Evolutionary conservation across 129 eudicot species (phyloP).

Genomic region (Cynara cardunculus): DNA sequence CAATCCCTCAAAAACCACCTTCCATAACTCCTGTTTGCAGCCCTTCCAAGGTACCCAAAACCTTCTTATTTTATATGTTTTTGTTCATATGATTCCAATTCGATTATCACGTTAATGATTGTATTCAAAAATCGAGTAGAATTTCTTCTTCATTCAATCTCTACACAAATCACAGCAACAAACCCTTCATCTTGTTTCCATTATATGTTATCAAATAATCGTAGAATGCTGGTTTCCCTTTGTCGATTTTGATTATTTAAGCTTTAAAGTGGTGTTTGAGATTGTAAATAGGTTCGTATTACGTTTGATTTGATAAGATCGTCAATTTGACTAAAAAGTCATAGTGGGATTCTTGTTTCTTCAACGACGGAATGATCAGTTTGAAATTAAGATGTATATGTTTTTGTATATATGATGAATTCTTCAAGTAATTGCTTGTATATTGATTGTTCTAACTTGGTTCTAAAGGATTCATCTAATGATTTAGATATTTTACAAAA

Average conservation of each 20-base stretch:
- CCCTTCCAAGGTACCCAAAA: not conserved
- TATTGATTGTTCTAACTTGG: not conserved
- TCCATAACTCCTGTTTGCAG: not conserved
- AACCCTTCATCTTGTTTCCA: not conserved
- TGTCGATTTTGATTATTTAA: not conserved
- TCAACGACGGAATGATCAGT: not conserved
- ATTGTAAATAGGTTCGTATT: not conserved
- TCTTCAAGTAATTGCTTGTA: not conserved
- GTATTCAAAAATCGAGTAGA: not conserved
- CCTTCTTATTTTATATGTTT: not conserved
- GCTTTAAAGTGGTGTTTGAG: not conserved
- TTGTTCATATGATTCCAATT: not conserved
- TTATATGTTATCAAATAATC: not conserved
- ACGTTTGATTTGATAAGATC: not conserved
- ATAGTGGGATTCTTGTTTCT: not conserved
- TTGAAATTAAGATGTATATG: not conserved
- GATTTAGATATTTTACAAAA: too few relatives aligned
- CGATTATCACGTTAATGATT: not conserved
- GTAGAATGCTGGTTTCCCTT: not conserved
- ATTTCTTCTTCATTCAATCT: too few relatives aligned
- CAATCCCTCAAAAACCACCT: not conserved
- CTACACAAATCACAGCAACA: not conserved
- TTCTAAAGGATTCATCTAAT: too few relatives aligned
- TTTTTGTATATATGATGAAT: not conserved
- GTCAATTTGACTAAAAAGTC: not conserved